Evolutionary conservation across 129 eudicot genomes (phyloP).

Genomic region (Erigeron canadensis): DNA sequence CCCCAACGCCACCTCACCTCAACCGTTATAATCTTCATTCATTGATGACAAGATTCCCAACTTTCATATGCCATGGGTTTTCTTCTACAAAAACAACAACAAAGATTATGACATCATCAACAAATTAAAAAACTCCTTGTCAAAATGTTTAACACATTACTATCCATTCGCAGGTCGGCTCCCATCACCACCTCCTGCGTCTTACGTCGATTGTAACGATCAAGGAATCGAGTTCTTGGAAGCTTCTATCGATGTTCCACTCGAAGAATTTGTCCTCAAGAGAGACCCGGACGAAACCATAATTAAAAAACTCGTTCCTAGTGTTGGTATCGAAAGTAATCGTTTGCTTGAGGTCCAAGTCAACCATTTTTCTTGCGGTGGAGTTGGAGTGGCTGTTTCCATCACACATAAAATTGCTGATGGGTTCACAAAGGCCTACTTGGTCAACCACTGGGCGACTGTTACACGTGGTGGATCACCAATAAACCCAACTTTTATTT

Average conservation of each 20-base stretch:
- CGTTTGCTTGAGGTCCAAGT: constrained; percentile 9
- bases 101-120: background rate
- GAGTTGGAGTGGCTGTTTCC: constrained; percentile 11
- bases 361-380: constrained; percentile 12
- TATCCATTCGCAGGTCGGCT: constrained; percentile 26
- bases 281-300: background rate
- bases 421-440: constrained; percentile 10
- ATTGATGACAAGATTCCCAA: background rate
- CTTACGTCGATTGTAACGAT: background rate
- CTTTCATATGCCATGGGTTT: background rate
- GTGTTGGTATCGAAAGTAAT: constrained; percentile 8
- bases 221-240: background rate
- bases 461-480: constrained; percentile 15
- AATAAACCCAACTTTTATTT: background rate
- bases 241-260: background rate
- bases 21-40: constrained; percentile 4
- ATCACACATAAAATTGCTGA: constrained; percentile 12
- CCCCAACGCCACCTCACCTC: constrained; percentile 19
- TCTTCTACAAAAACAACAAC: constrained; percentile 25
- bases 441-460: constrained; percentile 13
- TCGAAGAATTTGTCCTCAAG: background rate
- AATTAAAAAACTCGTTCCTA: background rate
- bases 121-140: too few species aligned
- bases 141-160: too few species aligned
- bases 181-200: background rate